phyloP scores from a whole-genome alignment of 2,329 filamentous ascomycete genomes.

The Alternaria postmessia region DNA sequence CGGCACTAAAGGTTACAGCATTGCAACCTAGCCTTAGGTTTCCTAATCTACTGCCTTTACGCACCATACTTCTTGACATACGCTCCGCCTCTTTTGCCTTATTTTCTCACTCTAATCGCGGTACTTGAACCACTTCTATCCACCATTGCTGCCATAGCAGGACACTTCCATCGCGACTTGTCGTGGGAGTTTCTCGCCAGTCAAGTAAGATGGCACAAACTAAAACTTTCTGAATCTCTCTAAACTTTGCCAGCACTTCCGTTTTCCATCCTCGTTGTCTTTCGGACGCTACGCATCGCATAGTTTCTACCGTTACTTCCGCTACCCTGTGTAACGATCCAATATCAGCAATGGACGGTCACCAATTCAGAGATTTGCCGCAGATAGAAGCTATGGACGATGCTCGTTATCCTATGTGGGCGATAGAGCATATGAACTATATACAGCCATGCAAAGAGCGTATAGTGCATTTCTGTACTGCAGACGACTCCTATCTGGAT shows the following conservation, averaged over 20 bases:
- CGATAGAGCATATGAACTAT: constrained; percentile 19
- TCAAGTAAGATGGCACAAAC: constrained; percentile 5
- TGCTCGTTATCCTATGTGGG: constrained; percentile 21
- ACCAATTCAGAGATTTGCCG: constrained; percentile 43
- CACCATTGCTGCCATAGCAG: constrained; percentile 6
- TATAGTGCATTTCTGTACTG: constrained; percentile 15
- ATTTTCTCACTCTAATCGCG: constrained; percentile 17
- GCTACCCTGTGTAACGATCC: not conserved
- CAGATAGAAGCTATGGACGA: constrained; percentile 41
- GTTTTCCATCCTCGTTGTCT: constrained; percentile 1
- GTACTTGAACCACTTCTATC: constrained; percentile 17
- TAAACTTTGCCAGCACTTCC: constrained; percentile 5
- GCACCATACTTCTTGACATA: constrained; percentile 15
- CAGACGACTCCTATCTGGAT: constrained; percentile 31
- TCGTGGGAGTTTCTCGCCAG: not conserved
- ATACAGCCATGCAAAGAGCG: constrained; percentile 24
- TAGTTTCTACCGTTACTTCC: not conserved
- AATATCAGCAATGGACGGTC: constrained; percentile 21
- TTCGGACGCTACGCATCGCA: not conserved
- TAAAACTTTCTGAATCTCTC: not conserved
- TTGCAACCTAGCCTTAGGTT: constrained; percentile 36
- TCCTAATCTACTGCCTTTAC: constrained; percentile 35
- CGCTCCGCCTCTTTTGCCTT: constrained; percentile 42
- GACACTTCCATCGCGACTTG: not conserved
- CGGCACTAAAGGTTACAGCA: constrained; percentile 35